phyloP scores from a whole-genome alignment of 495 filamentous ascomycete species.

The Cairneyella variabilis region DNA sequence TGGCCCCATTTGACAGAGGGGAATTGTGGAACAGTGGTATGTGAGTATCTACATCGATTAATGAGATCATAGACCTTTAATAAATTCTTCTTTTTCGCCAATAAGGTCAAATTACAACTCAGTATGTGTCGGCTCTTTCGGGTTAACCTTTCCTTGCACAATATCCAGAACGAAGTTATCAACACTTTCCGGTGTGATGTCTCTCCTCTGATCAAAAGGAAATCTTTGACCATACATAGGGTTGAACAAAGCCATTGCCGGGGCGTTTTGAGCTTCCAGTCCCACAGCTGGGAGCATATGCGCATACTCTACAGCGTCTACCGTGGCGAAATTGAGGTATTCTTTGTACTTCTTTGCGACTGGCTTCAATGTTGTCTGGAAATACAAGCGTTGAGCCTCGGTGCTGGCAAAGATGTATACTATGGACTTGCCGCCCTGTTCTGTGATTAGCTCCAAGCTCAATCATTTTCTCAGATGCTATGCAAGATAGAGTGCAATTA shows the following conservation, averaged over 20 bases:
- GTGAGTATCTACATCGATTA: too few relatives aligned
- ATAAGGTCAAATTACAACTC: conserved; percentile 3
- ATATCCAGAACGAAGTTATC: conserved; percentile 43
- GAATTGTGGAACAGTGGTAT: too few relatives aligned
- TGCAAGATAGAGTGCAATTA: neutral
- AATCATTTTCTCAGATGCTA: neutral
- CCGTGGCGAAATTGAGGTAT: conserved; percentile 43
- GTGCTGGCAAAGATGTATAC: conserved; percentile 40
- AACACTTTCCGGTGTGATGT: conserved; percentile 31
- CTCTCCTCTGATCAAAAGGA: conserved; percentile 27
- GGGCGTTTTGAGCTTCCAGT: conserved; percentile 22
- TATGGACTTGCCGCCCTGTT: conserved; percentile 40
- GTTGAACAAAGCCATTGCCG: conserved; percentile 40
- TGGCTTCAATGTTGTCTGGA: conserved; percentile 32
- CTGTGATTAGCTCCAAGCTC: neutral
- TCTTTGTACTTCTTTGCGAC: conserved; percentile 46
- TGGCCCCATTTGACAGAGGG: too few relatives aligned
- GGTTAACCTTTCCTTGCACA: conserved; percentile 33
- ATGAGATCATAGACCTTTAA: too few relatives aligned
- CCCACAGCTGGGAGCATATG: conserved; percentile 40
- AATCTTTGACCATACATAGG: conserved; percentile 39
- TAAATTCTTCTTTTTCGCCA: too few relatives aligned
- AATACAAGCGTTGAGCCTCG: conserved; percentile 25
- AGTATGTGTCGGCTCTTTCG: neutral
- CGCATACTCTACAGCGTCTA: conserved; percentile 42